These are phyloP conservation scores for Diplosphaera chodatii DNA, from an alignment of 139 green algal species.

Conservation along the genomic window DNA sequence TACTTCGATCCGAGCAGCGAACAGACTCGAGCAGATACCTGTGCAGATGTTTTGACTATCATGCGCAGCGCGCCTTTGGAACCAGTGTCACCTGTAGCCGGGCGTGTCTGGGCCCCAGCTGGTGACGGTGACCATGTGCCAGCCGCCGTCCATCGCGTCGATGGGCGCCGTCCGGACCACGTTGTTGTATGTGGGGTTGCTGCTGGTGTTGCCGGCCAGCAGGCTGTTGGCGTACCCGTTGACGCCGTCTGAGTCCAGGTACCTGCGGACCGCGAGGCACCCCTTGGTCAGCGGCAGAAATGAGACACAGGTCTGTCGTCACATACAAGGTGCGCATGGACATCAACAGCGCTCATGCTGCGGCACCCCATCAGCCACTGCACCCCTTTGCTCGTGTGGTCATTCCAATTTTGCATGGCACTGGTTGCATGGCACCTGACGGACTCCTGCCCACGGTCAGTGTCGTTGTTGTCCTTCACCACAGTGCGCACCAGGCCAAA, in stretches of 20 bases:
- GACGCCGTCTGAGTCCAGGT: neutral
- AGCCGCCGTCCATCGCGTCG: conserved; percentile 12
- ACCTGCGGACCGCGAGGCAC: neutral
- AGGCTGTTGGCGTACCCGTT: neutral
- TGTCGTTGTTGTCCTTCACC: conserved; percentile 48
- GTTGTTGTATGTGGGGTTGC: neutral
- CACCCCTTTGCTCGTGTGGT: no score
- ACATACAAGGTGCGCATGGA: no score
- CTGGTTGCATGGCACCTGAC: neutral
- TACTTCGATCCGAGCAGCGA: no score
- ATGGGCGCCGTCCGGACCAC: neutral
- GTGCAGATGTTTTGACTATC: no score
- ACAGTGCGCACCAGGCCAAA: conserved; percentile 35
- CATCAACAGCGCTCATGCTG: no score
- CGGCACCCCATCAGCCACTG: no score
- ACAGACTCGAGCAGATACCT: no score
- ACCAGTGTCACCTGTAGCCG: neutral
- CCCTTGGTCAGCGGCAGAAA: neutral
- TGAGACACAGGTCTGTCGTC: no score
- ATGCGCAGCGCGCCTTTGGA: no score
- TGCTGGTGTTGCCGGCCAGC: neutral
- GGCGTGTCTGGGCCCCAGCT: no score
- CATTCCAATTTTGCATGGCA: no score
- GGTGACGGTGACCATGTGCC: conserved; percentile 16
- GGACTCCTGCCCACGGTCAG: neutral